A percentile compares a stretch with the other conserved stretches of the same genome.
phyloP scores from a whole-genome alignment of 2,329 filamentous ascomycete genomes.

The Beauveria caledonica region DNA sequence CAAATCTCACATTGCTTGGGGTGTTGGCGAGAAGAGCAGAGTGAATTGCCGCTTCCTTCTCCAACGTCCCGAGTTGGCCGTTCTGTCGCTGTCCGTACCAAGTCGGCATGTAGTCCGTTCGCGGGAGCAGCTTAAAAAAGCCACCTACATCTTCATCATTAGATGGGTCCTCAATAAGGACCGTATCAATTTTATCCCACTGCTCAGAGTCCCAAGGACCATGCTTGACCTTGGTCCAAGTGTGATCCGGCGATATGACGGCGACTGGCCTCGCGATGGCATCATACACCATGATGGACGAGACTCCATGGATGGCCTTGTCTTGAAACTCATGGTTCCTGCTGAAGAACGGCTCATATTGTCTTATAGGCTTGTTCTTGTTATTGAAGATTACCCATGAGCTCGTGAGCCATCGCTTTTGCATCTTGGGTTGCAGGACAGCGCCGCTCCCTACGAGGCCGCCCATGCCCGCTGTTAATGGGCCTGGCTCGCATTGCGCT shows the following conservation, averaged over 20 bases:
- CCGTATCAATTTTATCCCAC: constrained; percentile 10
- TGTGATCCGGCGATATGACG: constrained; percentile 15
- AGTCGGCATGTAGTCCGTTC: constrained; percentile 13
- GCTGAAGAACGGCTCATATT: constrained; percentile 18
- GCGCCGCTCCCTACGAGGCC: not conserved
- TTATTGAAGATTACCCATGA: constrained; percentile 18
- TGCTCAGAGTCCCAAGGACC: constrained; percentile 8
- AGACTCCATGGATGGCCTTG: constrained; percentile 7
- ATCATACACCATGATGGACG: constrained; percentile 12
- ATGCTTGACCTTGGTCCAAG: constrained; percentile 15
- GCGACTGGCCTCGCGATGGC: constrained; percentile 13
- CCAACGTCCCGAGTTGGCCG: not conserved
- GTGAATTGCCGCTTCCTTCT: constrained; percentile 3
- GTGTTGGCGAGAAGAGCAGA: constrained; percentile 3
- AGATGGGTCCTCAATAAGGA: constrained; percentile 2
- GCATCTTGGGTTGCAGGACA: not conserved
- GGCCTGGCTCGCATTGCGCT: constrained; percentile 7
- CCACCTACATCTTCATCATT: constrained; percentile 2
- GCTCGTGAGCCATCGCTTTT: constrained; percentile 15
- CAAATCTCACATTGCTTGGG: not conserved
- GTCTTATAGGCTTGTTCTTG: constrained; percentile 15
- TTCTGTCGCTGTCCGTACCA: constrained; percentile 14
- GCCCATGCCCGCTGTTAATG: not conserved
- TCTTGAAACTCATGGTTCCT: constrained; percentile 13
- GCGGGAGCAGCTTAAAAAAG: constrained; percentile 5